Evolutionary conservation across 345 rosid species (phyloP), one percentile per base, ranked within the genome.

Genomic region (Gossypium ekmanianum): DNA sequence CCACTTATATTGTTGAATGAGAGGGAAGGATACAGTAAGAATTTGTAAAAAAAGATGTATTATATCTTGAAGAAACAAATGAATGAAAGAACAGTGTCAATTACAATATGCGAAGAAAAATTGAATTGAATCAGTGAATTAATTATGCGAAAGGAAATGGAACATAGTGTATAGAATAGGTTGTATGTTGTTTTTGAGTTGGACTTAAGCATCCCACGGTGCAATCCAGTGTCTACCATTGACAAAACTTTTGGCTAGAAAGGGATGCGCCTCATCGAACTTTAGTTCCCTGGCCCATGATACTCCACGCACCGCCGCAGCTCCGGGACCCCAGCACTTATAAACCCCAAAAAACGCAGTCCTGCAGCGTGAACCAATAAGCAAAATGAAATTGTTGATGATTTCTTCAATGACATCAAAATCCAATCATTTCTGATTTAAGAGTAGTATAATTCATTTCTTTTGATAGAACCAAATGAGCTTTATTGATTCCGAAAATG

Each of bases 221-320:
- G 88, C 87, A 47, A 94, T 92, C 98, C 98, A 92, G 76, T 92
- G 98, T 68, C 97, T 83, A 9, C 98, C 98, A 61, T 94, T 94
- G 61, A 94, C 98, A 52, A 94, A 94, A 73, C 97, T 92, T 86
- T 94, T 91, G 62, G 83, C 92, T 2, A 92, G 83, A 76, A 94
- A 94, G 10, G 82, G 91, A 74, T 94, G 98, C 61, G 97, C 98
- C 11, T 85, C 79, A 0, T 92, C 94, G 34, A 71, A 94, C 56
- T 92, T 94, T 34, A 94, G 87, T 64, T 94, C 95, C 54, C 90
- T 85, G 1, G 97, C 97, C 98, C 98, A 92, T 7, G 97, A 92
- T 0, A 84, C 93, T 0, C 98, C 98, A 0, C 84, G 63, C 11
- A 90, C 91, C 3, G 93, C 91, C 5, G 81, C 88, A 2, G 97